Evolutionary conservation across 2,329 filamentous ascomycete genomes (phyloP), one percentile per base, ranked within the genome.

Genomic region (Sporothrix dimorphospora): DNA sequence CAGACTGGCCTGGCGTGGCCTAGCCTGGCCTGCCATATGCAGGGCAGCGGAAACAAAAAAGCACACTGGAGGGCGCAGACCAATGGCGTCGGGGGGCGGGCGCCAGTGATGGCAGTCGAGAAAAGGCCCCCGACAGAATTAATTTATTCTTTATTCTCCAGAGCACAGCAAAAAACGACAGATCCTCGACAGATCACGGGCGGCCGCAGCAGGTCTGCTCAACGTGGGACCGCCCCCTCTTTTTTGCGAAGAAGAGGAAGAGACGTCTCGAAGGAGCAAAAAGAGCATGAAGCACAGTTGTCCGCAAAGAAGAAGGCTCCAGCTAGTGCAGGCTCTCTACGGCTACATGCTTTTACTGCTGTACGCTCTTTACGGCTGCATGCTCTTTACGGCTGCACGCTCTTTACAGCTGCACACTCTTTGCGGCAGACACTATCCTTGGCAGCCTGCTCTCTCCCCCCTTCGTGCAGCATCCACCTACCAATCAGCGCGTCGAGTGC

Each of bases 401-500:
- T n/a, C n/a, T n/a, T n/a, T n/a, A 30, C 53, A 24, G 53, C 47
- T 51, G 27, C 53, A 30, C 24, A 3, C 53, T 57, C 53, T 57
- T 57, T 57, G 24, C 27, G 53, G 27, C 53, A 57, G 53, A 57
- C 40, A 45, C 40, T 40, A 66, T 66, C n/a, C 61, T 66, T 66
- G 40, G 61, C 40, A 47, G 61, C 40, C 61, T 66, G 61, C 40
- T 24, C 12, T 2, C n/a, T n/a, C n/a, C n/a, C n/a, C n/a, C n/a
- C n/a, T n/a, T n/a, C n/a, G n/a, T 45, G 4, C 21, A 30, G 5
- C 53, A 57, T 24, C 24, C 42, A 30, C 14, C 61, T 59, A 27
- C 71, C 70, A 74, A 73, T 73, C 72, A 71, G 63, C 70, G 57
- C 19, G 53, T 30, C 42, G 40, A 57, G 65, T 65, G 40, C 34